Evolutionary conservation across 805 yeast genomes (phyloP), one percentile per base, ranked within the genome.

Genomic region (Clavispora asparagi): DNA sequence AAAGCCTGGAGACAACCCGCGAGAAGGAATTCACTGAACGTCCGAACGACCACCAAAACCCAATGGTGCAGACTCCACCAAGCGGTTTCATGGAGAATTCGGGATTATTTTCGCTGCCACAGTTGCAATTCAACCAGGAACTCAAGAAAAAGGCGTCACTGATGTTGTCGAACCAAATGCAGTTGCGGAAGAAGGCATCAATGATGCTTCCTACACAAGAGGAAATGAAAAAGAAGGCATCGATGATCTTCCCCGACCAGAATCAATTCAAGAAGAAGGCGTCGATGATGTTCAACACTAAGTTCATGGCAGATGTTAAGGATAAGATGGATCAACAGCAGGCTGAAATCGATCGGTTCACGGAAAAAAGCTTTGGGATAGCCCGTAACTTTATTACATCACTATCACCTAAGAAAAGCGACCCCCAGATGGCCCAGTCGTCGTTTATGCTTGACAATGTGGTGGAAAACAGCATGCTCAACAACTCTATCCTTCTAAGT

Each of bases 391-490:
- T 66, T 19, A 44, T 61, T 10, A 50, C 51, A 2, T 60, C 57
- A 13, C 51, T 65, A 23, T 59, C 68, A 7, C 65, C 65, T 1
- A 62, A 56, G 40, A 60, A 58, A 40, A 39, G 43, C 23, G 48
- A 31, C 11, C 35, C 13, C 13, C 8, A 50, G 6, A 30, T 57
- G 40, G 53, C 56, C 6, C 58, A 67, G 28, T 56, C 61, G 32
- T 64, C 68, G 11, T 63, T 64, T 36, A 51, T 56, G 42, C 50
- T 68, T 30, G 71, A 67, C 8, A 58, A 57, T 38, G 40, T 59
- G 14, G 47, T 31, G 6, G 50, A 51, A 23, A 19, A 45, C 19
- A 44, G 44, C 29, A 40, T 41, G n/a, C 25, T 45, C 2, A 45
- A 54, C 33, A 40, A 36, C 5, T 50, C 56, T 4, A 44, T 54